Conservation (phyloP, 805 yeast species). For the Ogataea wickerhamii region DNA sequence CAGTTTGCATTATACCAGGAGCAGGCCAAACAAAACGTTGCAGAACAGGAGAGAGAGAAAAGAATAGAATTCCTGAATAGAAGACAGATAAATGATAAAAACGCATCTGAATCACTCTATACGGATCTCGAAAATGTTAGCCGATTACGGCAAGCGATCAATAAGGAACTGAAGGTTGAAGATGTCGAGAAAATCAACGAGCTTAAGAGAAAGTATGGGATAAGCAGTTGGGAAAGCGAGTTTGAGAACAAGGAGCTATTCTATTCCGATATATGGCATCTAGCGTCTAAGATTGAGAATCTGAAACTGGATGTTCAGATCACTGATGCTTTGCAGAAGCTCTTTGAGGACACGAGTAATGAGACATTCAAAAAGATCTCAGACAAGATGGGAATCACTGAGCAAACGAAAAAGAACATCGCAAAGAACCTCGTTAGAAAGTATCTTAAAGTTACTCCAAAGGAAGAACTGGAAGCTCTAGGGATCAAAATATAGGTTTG, state of each 20-base stretch:
- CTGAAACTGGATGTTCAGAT: conserved; percentile 21
- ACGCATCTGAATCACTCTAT: conserved; percentile 25
- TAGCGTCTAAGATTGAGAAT: conserved; percentile 21
- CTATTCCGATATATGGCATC: conserved; percentile 22
- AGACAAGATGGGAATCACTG: conserved; percentile 32
- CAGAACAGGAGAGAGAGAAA: conserved; percentile 59
- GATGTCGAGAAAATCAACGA: conserved; percentile 36
- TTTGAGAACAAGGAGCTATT: conserved; percentile 31
- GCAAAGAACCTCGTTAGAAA: conserved; percentile 73
- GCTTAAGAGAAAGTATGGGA: conserved; percentile 33
- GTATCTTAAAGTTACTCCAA: conserved; percentile 34
- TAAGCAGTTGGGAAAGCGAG: conserved; percentile 22
- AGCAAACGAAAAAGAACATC: conserved; percentile 48
- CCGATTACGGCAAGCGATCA: conserved; percentile 14
- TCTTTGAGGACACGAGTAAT: conserved; percentile 30
- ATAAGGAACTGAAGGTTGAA: conserved; percentile 19
- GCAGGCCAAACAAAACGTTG: conserved; percentile 66
- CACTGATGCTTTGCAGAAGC: conserved; percentile 12
- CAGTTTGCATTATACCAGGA: conserved; percentile 78
- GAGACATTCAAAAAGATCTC: conserved; percentile 37
- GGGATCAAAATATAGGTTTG: conserved; percentile 22
- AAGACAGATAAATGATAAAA: conserved; percentile 33
- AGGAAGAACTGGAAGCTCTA: conserved; percentile 25
- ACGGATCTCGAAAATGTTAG: conserved; percentile 27
- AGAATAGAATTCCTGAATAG: conserved; percentile 51